Evolutionary conservation across 164 flowering plant genomes (phyloP).

Genomic region (Magnolia sinica): DNA sequence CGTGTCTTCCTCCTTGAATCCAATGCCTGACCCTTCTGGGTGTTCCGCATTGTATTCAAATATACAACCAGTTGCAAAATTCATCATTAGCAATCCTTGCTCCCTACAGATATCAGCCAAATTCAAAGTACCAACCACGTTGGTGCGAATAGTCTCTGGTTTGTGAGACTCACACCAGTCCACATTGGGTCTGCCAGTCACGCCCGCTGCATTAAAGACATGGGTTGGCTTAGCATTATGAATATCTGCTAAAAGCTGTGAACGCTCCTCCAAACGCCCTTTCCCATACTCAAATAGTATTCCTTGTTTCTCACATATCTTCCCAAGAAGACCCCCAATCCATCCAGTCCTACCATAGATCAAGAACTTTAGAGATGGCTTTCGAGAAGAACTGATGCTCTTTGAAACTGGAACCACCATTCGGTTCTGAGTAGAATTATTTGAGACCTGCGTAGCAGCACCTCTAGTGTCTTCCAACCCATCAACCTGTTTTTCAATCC

Average conservation of each 20-base stretch:
- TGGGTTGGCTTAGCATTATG: slow-evolving; percentile 57
- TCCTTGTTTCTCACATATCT: slow-evolving; percentile 58
- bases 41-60: slow-evolving; percentile 63
- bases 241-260: slow-evolving; percentile 45
- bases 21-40: slow-evolving; percentile 67
- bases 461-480: slow-evolving; percentile 36
- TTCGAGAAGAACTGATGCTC: slow-evolving; percentile 25
- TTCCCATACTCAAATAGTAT: slow-evolving; percentile 55
- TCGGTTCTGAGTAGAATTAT: slow-evolving; percentile 23
- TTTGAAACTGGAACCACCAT: slow-evolving; percentile 41
- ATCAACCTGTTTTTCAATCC: slow-evolving; percentile 48
- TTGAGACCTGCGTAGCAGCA: slow-evolving; percentile 16
- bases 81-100: slow-evolving; percentile 54
- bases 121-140: slow-evolving; percentile 66
- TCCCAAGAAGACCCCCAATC: slow-evolving; percentile 67
- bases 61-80: slow-evolving; percentile 68
- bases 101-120: slow-evolving; percentile 68
- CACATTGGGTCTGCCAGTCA: slow-evolving; percentile 73
- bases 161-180: slow-evolving; percentile 77
- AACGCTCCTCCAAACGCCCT: slow-evolving; percentile 58
- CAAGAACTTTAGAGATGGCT: slow-evolving; percentile 48
- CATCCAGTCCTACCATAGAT: slow-evolving; percentile 68
- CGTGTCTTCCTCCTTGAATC: slow-evolving; percentile 60
- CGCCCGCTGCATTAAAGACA: slow-evolving; percentile 71
- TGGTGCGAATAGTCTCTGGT: slow-evolving; percentile 58